Evolutionary conservation across 495 filamentous ascomycete genomes (phyloP).

Genomic region (Lepraria neglecta): DNA sequence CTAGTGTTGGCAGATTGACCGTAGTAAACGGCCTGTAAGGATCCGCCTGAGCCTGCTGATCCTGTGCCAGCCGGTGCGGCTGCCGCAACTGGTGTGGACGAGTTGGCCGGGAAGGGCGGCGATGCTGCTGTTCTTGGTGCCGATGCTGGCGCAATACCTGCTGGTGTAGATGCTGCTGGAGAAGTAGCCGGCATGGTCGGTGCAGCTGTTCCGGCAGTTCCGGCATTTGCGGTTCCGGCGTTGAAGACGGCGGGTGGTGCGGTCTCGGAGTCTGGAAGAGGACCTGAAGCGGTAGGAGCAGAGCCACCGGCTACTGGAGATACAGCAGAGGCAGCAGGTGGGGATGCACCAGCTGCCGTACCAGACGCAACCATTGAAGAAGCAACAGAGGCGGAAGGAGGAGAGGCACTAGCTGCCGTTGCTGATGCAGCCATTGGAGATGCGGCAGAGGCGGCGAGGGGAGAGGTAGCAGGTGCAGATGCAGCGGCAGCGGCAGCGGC

Average conservation of each 20-base stretch:
- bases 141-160: too few relatives aligned
- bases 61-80: neutral
- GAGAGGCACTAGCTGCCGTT: too few relatives aligned
- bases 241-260: too few relatives aligned
- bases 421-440: neutral
- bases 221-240: neutral
- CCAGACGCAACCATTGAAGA: too few relatives aligned
- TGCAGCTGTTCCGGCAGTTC: neutral
- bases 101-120: neutral
- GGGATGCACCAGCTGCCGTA: neutral
- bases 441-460: neutral
- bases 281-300: neutral
- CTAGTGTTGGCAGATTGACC: conserved; percentile 20
- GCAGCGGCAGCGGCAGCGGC: neutral
- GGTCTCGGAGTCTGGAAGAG: too few relatives aligned
- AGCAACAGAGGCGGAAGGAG: neutral
- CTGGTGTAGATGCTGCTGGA: neutral
- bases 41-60: neutral
- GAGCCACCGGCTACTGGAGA: neutral
- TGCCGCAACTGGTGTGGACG: neutral
- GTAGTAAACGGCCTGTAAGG: conserved; percentile 27
- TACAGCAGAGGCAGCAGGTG: neutral
- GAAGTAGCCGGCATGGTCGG: neutral
- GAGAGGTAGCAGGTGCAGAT: neutral
- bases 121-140: neutral